A percentile compares a stretch with the other conserved stretches of the same genome.
phyloP scores from a whole-genome alignment of 768 basidiomycete genomes.

The Baorangia bicolor region DNA sequence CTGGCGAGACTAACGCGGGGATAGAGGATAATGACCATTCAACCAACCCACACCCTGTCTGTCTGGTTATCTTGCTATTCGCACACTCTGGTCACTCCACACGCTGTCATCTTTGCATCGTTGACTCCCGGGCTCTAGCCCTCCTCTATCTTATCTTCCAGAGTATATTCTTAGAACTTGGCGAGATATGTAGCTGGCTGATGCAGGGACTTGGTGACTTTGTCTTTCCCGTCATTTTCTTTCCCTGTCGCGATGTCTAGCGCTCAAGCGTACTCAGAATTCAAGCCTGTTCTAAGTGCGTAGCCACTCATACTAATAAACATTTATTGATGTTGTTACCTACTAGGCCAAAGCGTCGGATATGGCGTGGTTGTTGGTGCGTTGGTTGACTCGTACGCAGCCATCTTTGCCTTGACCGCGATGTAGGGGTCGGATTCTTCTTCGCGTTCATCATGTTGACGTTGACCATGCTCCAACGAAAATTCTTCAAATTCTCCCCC shows the following conservation, averaged over 20 bases:
- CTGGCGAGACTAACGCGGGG: background rate
- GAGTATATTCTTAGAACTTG: constrained; percentile 1
- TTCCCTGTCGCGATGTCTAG: constrained; percentile 13
- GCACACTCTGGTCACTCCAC: background rate
- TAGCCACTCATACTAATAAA: background rate
- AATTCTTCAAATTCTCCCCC: constrained; percentile 46
- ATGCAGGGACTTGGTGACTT: background rate
- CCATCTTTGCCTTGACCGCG: background rate
- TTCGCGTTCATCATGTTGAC: constrained; percentile 48
- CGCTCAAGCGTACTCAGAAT: constrained; percentile 31
- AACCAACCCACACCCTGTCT: background rate
- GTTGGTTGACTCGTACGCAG: constrained; percentile 2
- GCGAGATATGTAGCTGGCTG: background rate
- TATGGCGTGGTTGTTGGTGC: constrained; percentile 50
- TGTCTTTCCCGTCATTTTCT: background rate
- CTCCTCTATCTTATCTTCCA: constrained; percentile 2
- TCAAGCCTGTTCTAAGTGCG: constrained; percentile 41
- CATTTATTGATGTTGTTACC: background rate
- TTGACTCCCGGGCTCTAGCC: background rate
- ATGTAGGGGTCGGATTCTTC: constrained; percentile 48
- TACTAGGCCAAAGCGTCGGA: constrained; percentile 45
- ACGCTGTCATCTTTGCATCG: background rate
- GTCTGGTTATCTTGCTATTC: background rate
- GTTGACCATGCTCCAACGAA: constrained; percentile 45
- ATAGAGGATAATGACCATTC: background rate